These are phyloP conservation scores for Tricholoma hemisulphureum DNA, from an alignment of 768 basidiomycete species.

Conservation along the genomic window DNA sequence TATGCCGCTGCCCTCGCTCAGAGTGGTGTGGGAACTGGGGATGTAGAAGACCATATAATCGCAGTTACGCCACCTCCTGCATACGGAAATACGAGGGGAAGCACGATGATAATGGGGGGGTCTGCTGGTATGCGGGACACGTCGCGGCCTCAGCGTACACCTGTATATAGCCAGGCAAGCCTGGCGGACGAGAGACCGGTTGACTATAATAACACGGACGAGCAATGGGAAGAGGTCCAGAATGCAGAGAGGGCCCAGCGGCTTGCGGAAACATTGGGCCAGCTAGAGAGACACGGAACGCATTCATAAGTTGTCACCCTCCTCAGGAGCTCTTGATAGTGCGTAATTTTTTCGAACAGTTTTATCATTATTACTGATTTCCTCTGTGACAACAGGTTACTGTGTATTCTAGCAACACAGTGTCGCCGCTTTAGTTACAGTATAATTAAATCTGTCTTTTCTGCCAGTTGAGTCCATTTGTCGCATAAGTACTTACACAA, in stretches of 20 bases:
- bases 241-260: conserved; percentile 51
- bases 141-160: conserved; percentile 45
- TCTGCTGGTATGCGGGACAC: conserved; percentile 49
- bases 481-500: too few species aligned
- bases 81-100: conserved; percentile 74
- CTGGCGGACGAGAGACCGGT: conserved; percentile 41
- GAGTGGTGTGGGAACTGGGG: conserved; percentile 68
- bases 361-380: too few species aligned
- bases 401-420: too few species aligned
- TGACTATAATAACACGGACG: conserved; percentile 55
- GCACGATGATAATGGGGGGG: conserved; percentile 57
- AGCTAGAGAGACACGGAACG: conserved; percentile 35
- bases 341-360: too few species aligned
- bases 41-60: conserved; percentile 70
- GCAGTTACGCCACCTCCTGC: conserved; percentile 70
- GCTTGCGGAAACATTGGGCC: conserved; percentile 57
- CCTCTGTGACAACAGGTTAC: too few species aligned
- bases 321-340: too few species aligned
- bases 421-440: too few species aligned
- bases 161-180: conserved; percentile 34
- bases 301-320: background rate
- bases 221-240: conserved; percentile 54
- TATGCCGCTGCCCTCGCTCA: conserved; percentile 70
- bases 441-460: too few species aligned
- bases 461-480: too few species aligned